A percentile compares a stretch with the other conserved stretches of the same genome.
Conservation (phyloP, 2,329 filamentous ascomycete species). For the Aspergillus neoniger region DNA sequence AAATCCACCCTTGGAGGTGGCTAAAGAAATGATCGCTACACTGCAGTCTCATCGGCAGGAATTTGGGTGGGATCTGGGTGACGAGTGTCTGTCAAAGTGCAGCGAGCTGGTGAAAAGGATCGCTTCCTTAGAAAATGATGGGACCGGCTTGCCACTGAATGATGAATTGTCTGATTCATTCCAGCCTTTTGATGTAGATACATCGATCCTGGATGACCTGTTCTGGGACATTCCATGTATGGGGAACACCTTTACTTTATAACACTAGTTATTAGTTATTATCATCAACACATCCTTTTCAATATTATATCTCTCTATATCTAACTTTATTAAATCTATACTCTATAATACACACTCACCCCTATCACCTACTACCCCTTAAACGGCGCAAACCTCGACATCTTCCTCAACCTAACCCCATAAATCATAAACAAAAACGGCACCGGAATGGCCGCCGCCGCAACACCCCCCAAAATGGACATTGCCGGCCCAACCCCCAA, state of each 20-base stretch:
- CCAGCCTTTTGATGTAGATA: not conserved
- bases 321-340: not conserved
- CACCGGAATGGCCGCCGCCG: slow-evolving; percentile 44
- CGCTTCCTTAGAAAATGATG: not conserved
- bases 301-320: not conserved
- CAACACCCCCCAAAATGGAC: slow-evolving; percentile 59
- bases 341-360: not conserved
- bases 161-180: not conserved
- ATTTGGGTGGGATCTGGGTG: slow-evolving; percentile 53
- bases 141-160: not conserved
- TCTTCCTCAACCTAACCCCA: not conserved
- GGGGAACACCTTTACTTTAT: no score
- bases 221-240: not conserved
- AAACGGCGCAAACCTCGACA: slow-evolving; percentile 3
- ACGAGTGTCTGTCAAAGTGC: slow-evolving; percentile 54
- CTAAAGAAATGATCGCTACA: slow-evolving; percentile 44
- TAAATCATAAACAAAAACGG: slow-evolving; percentile 44
- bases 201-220: not conserved
- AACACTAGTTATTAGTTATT: no score
- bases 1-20: slow-evolving; percentile 44
- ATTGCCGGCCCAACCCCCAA: slow-evolving; percentile 64
- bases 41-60: slow-evolving; percentile 45
- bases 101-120: slow-evolving; percentile 51
- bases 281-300: not conserved
- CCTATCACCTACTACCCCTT: not conserved